Percentiles rank a stretch among this genome's conserved stretches.
Conservation (phyloP, 2,329 filamentous ascomycete genomes). For the Pseudogymnoascus sp. region DNA sequence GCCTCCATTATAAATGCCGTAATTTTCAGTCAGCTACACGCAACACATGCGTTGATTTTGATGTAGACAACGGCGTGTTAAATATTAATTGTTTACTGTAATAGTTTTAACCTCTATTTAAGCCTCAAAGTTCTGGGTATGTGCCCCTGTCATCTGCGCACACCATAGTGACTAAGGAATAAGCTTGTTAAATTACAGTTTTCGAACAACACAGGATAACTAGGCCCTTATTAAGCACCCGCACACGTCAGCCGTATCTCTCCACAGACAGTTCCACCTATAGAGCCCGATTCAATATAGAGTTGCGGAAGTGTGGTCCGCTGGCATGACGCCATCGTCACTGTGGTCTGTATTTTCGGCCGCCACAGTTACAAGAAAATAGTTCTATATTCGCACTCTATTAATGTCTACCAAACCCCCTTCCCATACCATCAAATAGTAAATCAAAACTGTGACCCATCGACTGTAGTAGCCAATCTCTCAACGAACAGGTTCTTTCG, state of each 20-base stretch:
- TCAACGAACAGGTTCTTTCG: conserved; percentile 25
- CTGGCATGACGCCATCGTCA: background rate
- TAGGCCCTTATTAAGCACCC: background rate
- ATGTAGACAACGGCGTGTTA: too few species aligned
- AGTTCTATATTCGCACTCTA: background rate
- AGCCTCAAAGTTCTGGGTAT: background rate
- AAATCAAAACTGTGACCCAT: conserved; percentile 18
- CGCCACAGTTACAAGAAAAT: background rate
- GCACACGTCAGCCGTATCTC: background rate
- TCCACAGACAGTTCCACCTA: background rate
- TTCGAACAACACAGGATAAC: background rate
- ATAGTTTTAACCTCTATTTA: background rate
- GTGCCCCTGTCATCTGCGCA: background rate
- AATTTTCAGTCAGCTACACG: background rate
- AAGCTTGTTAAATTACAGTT: background rate
- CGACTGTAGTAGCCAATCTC: conserved; percentile 16
- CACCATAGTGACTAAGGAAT: background rate
- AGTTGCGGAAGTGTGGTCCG: background rate
- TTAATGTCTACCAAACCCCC: background rate
- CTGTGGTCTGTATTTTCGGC: background rate
- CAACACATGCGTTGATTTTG: background rate
- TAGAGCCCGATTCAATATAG: background rate
- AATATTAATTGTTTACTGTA: background rate
- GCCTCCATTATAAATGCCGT: background rate
- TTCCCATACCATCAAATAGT: background rate